A percentile compares a stretch with the other conserved stretches of the same genome.
These are phyloP conservation scores for Diacronema lutheri DNA, from an alignment of 78 protist species.

Conservation along the genomic window DNA sequence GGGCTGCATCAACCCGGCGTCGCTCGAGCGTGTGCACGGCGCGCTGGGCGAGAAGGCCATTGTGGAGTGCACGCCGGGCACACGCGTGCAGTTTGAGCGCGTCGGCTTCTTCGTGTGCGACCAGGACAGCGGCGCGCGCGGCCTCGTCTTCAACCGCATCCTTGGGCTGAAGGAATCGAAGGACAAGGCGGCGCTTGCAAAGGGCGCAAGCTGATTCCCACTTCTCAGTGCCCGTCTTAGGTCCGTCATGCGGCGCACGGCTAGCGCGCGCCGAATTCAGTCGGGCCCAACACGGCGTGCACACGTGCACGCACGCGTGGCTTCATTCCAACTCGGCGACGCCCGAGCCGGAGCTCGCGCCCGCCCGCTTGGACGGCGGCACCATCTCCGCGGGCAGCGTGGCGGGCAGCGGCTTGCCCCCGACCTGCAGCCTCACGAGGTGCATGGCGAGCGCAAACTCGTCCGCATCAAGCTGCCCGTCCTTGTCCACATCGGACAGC, in stretches of 20 bases:
- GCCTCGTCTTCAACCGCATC: slow-evolving; percentile 85
- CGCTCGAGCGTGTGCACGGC: background rate
- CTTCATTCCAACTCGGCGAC: too few species aligned
- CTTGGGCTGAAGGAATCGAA: slow-evolving; percentile 76
- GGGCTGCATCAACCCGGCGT: background rate
- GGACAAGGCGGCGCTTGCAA: too few species aligned
- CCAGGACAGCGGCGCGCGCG: slow-evolving; percentile 54
- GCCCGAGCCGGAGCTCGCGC: too few species aligned
- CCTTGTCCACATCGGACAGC: background rate
- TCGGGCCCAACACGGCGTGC: too few species aligned
- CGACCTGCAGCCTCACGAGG: background rate
- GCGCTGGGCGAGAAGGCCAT: background rate
- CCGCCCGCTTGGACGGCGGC: background rate
- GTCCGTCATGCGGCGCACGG: too few species aligned
- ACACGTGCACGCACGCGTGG: too few species aligned
- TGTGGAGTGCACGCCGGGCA: background rate
- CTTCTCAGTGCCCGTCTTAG: too few species aligned
- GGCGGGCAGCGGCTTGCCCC: background rate
- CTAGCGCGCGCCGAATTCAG: too few species aligned
- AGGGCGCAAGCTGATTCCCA: too few species aligned
- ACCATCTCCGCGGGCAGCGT: background rate
- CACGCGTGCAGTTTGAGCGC: slow-evolving; percentile 87
- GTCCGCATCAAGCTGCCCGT: slow-evolving; percentile 10
- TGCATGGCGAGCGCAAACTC: slow-evolving; percentile 22
- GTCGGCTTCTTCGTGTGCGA: slow-evolving; percentile 89